A percentile compares a stretch with the other conserved stretches of the same genome.
These are phyloP conservation scores for Brasenia schreberi DNA, from an alignment of 164 flowering plant genomes.

Conservation along the genomic window DNA sequence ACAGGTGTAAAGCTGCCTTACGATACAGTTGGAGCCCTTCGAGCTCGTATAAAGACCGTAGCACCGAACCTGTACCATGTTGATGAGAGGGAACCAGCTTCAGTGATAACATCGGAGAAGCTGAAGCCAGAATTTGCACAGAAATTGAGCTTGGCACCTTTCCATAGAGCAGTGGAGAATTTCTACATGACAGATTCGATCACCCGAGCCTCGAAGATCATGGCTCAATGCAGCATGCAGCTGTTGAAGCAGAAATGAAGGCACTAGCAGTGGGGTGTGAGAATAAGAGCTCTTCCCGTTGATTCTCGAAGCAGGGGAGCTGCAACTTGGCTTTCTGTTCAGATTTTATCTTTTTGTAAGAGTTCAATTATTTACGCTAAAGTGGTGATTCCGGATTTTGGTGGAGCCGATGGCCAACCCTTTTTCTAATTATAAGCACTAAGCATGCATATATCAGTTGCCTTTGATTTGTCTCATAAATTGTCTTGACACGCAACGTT, in stretches of 20 bases:
- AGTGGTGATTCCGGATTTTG: neutral
- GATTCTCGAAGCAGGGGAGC: neutral
- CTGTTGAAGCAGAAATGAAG: conserved; percentile 47
- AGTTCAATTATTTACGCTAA: neutral
- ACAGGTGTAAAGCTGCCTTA: conserved; percentile 60
- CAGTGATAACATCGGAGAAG: conserved; percentile 19
- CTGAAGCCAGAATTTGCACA: conserved; percentile 37
- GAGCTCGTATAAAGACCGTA: conserved; percentile 53
- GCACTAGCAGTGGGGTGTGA: conserved; percentile 1
- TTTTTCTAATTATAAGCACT: neutral
- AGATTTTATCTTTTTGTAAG: neutral
- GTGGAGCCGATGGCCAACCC: neutral
- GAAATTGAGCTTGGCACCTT: conserved; percentile 28
- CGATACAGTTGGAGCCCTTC: conserved; percentile 39
- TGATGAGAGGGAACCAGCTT: conserved; percentile 69
- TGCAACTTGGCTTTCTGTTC: neutral
- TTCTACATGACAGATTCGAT: conserved; percentile 95
- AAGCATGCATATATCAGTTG: neutral
- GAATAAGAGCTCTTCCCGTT: neutral
- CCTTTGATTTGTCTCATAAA: neutral
- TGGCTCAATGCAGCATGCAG: conserved; percentile 90
- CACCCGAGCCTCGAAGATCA: conserved; percentile 93
- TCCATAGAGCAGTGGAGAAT: conserved; percentile 52
- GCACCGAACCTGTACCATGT: conserved; percentile 72
- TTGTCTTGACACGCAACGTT: too few relatives aligned